Evolutionary conservation across 345 rosid genomes (phyloP).

Genomic region (Brassica cretica): DNA sequence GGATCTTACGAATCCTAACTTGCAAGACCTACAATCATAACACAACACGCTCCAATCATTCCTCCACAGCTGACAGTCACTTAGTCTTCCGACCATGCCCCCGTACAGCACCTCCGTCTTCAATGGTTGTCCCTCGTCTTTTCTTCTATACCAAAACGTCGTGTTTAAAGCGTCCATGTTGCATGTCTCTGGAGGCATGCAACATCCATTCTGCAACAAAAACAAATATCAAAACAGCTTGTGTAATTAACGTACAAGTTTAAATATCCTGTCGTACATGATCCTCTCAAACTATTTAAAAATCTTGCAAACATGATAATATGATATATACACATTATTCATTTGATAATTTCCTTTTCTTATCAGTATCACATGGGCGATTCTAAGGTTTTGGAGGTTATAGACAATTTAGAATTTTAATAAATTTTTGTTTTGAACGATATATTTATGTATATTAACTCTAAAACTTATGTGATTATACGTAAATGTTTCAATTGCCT

Average conservation of each 20-base stretch:
- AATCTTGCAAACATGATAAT: background rate
- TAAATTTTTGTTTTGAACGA: no score
- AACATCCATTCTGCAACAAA: constrained; percentile 68
- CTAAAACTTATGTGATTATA: background rate
- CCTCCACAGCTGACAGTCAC: constrained; percentile 60
- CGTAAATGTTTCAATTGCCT: no score
- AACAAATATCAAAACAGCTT: background rate
- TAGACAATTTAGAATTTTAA: no score
- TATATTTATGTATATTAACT: background rate
- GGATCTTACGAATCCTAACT: constrained; percentile 50
- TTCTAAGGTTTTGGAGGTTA: no score
- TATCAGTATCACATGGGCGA: no score
- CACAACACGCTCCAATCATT: constrained; percentile 53
- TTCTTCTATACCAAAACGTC: constrained; percentile 55
- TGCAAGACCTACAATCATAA: constrained; percentile 62
- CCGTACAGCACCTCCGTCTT: constrained; percentile 18
- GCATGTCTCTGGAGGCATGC: constrained; percentile 65
- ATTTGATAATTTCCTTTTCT: background rate
- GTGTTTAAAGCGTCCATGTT: constrained; percentile 62
- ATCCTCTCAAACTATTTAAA: background rate
- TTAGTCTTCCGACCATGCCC: constrained; percentile 14
- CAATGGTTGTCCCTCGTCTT: constrained; percentile 28
- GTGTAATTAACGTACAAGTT: background rate
- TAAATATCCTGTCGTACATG: background rate
- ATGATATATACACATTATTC: background rate